Conservation (phyloP, 1,139 yeast genomes). For the Torulaspora pretoriensis region DNA sequence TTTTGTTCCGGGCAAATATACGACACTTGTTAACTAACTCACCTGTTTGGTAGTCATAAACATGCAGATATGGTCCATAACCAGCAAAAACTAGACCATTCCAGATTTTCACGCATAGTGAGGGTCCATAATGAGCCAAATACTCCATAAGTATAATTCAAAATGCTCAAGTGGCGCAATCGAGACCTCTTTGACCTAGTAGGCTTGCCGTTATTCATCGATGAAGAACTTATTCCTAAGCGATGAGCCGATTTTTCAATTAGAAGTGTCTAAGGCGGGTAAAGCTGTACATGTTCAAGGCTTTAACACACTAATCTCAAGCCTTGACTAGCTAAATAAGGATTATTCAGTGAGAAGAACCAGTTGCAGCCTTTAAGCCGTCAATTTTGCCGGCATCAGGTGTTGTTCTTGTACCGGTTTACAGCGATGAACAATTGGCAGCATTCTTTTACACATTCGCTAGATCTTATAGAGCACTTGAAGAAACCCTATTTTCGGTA, state of each 20-base stretch:
- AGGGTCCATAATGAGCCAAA: conserved; percentile 55
- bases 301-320: background rate
- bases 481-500: conserved; percentile 33
- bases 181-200: background rate
- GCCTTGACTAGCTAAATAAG: background rate
- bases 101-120: conserved; percentile 56
- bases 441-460: conserved; percentile 32
- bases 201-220: background rate
- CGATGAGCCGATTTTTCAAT: conserved; percentile 11
- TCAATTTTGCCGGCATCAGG: background rate
- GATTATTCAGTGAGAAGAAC: background rate
- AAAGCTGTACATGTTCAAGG: background rate
- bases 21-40: conserved; percentile 41
- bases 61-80: conserved; percentile 63
- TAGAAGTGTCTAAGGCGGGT: conserved; percentile 3
- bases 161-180: background rate
- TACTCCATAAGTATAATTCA: conserved; percentile 13
- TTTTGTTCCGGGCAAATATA: conserved; percentile 65
- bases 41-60: conserved; percentile 47
- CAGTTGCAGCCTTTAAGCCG: background rate
- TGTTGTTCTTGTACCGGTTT: conserved; percentile 5
- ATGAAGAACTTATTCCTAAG: background rate
- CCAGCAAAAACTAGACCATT: conserved; percentile 53
- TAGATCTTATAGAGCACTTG: conserved; percentile 32
- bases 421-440: conserved; percentile 36